Evolutionary conservation across 2,329 filamentous ascomycete species (phyloP), one percentile per base, ranked within the genome.

Genomic region (Colletotrichum noveboracense): DNA sequence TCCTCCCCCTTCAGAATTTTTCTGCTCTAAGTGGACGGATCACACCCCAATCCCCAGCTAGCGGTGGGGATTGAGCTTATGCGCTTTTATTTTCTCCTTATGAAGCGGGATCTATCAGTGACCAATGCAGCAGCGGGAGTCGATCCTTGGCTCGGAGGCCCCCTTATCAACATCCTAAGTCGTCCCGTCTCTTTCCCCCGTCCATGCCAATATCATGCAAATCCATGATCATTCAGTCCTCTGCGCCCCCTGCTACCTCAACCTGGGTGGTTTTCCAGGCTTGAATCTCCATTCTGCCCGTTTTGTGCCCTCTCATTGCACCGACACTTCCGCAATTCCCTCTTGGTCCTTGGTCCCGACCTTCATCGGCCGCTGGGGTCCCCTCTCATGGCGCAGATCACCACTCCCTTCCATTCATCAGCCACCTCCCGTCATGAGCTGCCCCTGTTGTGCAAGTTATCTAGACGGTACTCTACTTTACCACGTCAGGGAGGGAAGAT

Each of bases 111-210:
- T 65, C 36, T 32, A 58, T 16, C 34, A n/a, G 32, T 70, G 71
- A 48, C 9, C 71, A 70, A 56, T 71, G 71, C 66, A 58, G 66
- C 60, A 66, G 52, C 71, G 66, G 66, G 67, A 62, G 71, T 74
- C 66, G 71, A 74, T 71, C 71, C 71, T 73, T 74, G 71, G 67
- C 71, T 24, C 32, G 71, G 10, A 43, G 32, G 38, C 34, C 71
- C 71, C 60, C 32, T 26, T 38, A 64, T 64, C 60, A 64, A 16
- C 60, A 56, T 64, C 60, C 16, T 26, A 32, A 43, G 26, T 74
- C 70, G 48, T 67, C 70, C 64, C 21, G 62, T 72, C 52, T 71
- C 48, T 34, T 55, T 62, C 60, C 70, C n/a, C 55, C 64, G 10
- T 48, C 66, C 43, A 70, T 56, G 36, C 36, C 71, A 24, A 70